Percentiles rank a stretch among this genome's conserved stretches.
phyloP scores from a whole-genome alignment of 352 stramenopile species.

The Pythium rishiriense region DNA sequence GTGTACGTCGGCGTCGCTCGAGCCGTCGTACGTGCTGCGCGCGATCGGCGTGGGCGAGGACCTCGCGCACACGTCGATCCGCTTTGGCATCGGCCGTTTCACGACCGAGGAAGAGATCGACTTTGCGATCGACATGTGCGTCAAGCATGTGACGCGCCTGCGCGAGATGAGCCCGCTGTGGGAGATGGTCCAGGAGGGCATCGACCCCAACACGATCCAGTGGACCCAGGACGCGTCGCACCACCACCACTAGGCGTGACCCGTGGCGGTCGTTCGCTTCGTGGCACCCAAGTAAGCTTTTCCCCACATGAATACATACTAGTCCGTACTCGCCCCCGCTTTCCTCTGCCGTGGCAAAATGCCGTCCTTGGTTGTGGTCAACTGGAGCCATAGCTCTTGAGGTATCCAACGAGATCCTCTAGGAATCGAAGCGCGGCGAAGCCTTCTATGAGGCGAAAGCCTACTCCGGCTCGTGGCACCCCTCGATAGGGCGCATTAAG shows the following conservation, averaged over 20 bases:
- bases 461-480: too few relatives aligned
- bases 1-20: conserved; percentile 96
- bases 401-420: too few relatives aligned
- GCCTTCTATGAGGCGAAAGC: too few relatives aligned
- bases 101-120: conserved; percentile 98
- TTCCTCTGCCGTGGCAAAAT: too few relatives aligned
- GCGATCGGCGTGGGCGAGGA: conserved; percentile 99
- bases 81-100: conserved; percentile 97
- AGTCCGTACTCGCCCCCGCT: too few relatives aligned
- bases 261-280: too few relatives aligned
- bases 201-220: conserved; percentile 99
- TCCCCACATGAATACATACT: too few relatives aligned
- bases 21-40: conserved; percentile 98
- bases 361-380: too few relatives aligned
- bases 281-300: too few relatives aligned
- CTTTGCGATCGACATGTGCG: conserved; percentile 93
- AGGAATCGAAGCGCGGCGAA: too few relatives aligned
- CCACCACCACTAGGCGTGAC: conserved; percentile 34
- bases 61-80: conserved; percentile 98
- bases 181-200: conserved; percentile 99
- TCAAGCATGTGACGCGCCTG: conserved; percentile 95
- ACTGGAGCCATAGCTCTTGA: too few relatives aligned
- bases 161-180: conserved; percentile 99
- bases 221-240: conserved; percentile 96
- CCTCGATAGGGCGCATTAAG: too few relatives aligned